phyloP scores from a whole-genome alignment of 164 flowering plant genomes.

The Magnolia sinica region DNA sequence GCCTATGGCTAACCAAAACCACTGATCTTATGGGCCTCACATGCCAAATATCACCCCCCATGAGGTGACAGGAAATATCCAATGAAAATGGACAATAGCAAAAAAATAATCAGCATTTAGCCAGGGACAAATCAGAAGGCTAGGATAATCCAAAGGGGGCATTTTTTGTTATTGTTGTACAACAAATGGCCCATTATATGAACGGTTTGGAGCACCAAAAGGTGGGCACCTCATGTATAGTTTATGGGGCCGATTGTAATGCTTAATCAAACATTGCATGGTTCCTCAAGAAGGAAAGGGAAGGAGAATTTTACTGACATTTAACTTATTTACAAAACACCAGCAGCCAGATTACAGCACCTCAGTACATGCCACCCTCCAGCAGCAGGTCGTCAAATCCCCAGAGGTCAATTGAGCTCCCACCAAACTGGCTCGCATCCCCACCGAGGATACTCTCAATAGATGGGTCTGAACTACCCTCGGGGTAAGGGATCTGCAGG shows the following conservation, averaged over 20 bases:
- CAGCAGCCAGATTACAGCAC: conserved; percentile 12
- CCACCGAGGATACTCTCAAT: conserved; percentile 55
- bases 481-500: conserved; percentile 61
- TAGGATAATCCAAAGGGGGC: too few species aligned
- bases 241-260: background rate
- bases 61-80: too few species aligned
- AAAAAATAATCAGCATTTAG: too few species aligned
- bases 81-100: too few species aligned
- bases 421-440: conserved; percentile 56
- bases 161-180: too few species aligned
- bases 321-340: conserved; percentile 51
- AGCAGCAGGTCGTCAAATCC: conserved; percentile 65
- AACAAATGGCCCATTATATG: too few species aligned
- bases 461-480: conserved; percentile 61
- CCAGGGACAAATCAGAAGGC: too few species aligned
- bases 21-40: too few species aligned
- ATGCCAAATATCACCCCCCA: too few species aligned
- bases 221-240: background rate
- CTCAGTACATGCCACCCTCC: conserved; percentile 51
- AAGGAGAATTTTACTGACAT: conserved; percentile 37
- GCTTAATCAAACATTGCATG: background rate
- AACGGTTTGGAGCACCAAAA: background rate
- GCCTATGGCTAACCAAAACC: too few species aligned
- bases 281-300: background rate
- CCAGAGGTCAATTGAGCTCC: conserved; percentile 67